phyloP scores from a whole-genome alignment of 139 green algal species.

The Volvox reticuliferus region DNA sequence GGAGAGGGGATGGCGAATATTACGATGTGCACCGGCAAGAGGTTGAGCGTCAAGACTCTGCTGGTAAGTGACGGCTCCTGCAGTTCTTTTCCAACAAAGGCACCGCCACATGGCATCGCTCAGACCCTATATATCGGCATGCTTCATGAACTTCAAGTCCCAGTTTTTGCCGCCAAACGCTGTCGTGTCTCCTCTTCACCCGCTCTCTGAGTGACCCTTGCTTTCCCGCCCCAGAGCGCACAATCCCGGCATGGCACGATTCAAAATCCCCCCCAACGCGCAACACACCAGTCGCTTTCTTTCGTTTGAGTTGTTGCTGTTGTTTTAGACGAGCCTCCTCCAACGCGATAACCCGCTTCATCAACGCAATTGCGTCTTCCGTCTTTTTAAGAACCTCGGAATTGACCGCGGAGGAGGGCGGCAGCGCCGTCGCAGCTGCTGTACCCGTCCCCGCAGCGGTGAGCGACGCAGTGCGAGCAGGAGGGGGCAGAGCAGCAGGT shows the following conservation, averaged over 20 bases:
- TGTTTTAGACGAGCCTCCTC: constrained; percentile 28
- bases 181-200: background rate
- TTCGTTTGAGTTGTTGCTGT: constrained; percentile 25
- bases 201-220: background rate
- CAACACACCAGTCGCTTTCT: background rate
- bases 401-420: background rate
- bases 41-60: no score
- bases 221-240: background rate
- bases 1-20: no score
- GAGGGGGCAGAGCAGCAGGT: no score
- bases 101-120: no score
- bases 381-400: constrained; percentile 25
- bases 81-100: no score
- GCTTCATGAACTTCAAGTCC: no score
- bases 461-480: no score
- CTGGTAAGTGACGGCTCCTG: no score
- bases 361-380: constrained; percentile 35
- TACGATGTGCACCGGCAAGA: no score
- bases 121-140: no score
- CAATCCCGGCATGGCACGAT: background rate
- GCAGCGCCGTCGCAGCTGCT: background rate
- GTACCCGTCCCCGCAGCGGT: background rate
- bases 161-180: no score
- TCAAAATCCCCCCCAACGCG: background rate
- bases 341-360: constrained; percentile 33